A percentile compares a stretch with the other conserved stretches of the same genome.
Evolutionary conservation across 306 rosid genomes (phyloP).

Genomic region (Notholithocarpus densiflorus): DNA sequence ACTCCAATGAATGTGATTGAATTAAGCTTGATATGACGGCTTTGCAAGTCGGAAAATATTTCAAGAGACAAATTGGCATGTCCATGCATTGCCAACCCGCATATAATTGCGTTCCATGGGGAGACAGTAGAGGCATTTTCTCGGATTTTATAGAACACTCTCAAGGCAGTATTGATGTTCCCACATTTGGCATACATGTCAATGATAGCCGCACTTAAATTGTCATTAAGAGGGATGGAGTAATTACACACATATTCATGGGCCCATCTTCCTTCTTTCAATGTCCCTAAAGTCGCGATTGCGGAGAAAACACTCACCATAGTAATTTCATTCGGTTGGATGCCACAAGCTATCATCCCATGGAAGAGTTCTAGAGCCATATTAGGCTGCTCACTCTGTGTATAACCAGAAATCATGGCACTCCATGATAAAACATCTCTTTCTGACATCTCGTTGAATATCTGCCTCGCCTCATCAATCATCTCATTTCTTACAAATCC

Average conservation of each 20-base stretch:
- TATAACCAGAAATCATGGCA: constrained; percentile 74
- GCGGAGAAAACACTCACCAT: constrained; percentile 88
- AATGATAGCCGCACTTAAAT: constrained; percentile 68
- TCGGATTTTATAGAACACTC: constrained; percentile 54
- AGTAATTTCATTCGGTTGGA: constrained; percentile 78
- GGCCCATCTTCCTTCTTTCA: constrained; percentile 72
- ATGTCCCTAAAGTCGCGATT: constrained; percentile 68
- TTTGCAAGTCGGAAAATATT: constrained; percentile 64
- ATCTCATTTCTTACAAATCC: constrained; percentile 63
- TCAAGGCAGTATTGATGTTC: constrained; percentile 61
- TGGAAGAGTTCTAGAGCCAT: constrained; percentile 76
- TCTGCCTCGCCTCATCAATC: constrained; percentile 54
- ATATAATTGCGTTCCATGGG: constrained; percentile 89
- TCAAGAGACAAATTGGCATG: constrained; percentile 60
- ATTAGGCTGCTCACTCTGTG: constrained; percentile 66
- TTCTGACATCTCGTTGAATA: constrained; percentile 66
- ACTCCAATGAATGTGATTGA: constrained; percentile 83
- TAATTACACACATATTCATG: constrained; percentile 51
- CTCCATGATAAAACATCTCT: constrained; percentile 90
- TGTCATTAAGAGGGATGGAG: constrained; percentile 68
- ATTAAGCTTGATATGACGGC: constrained; percentile 53
- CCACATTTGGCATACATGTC: constrained; percentile 98
- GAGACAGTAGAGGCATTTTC: constrained; percentile 50
- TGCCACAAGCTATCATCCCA: constrained; percentile 53
- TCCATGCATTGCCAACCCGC: constrained; percentile 87